phyloP scores from a whole-genome alignment of 2,329 filamentous ascomycete species.

The Fusarium pseudonygamai region DNA sequence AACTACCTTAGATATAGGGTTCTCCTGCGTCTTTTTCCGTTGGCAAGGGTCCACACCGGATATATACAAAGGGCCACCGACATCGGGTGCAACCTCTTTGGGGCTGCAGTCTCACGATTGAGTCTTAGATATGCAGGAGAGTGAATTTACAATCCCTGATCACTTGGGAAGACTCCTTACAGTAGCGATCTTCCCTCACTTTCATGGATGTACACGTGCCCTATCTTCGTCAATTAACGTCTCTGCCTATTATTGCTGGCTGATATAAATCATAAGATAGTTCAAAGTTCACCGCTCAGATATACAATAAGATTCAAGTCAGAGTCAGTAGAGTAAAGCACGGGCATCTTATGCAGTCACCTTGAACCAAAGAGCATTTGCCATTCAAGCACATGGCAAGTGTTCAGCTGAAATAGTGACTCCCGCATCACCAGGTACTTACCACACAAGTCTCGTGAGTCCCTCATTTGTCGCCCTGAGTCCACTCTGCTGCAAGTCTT shows the following conservation, averaged over 20 bases:
- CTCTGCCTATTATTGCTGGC: not conserved
- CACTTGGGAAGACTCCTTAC: not conserved
- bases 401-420: conserved; percentile 11
- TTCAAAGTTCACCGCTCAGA: conserved; percentile 4
- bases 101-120: conserved; percentile 3
- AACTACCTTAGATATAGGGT: not conserved
- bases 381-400: conserved; percentile 23
- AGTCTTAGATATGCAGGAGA: conserved; percentile 9
- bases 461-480: conserved; percentile 22
- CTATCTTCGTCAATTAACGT: not conserved
- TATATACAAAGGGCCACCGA: conserved; percentile 2
- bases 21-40: conserved; percentile 5
- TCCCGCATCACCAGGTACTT: conserved; percentile 13
- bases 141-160: conserved; percentile 2
- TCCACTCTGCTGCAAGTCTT: conserved; percentile 20
- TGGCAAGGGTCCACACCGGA: conserved; percentile 11
- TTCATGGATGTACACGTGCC: conserved; percentile 20
- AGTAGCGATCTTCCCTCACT: conserved; percentile 6
- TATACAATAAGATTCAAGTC: not conserved
- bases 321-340: conserved; percentile 14
- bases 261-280: not conserved
- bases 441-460: not conserved
- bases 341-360: not conserved
- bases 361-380: conserved; percentile 11
- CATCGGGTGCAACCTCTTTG: conserved; percentile 18